Evolutionary conservation across 106 monocot species (phyloP).

Genomic region (Dioscorea zingiberensis): DNA sequence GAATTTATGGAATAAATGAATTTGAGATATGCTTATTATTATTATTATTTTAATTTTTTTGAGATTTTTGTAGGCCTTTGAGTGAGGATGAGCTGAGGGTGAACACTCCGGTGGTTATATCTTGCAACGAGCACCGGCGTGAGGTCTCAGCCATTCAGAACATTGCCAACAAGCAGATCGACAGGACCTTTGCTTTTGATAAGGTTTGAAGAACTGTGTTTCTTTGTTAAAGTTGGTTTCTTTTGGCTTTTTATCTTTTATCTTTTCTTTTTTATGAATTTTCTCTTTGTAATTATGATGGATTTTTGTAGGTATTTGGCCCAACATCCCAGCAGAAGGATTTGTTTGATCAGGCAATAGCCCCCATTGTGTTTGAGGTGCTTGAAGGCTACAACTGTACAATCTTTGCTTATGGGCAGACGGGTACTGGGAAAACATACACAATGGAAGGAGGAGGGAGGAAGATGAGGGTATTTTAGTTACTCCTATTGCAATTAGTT

Average conservation of each 20-base stretch:
- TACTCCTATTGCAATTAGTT: neutral
- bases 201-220: slow-evolving; percentile 39
- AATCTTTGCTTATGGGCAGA: slow-evolving; percentile 96
- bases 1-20: neutral
- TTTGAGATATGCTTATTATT: neutral
- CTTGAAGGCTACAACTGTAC: slow-evolving; percentile 98
- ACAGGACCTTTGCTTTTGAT: slow-evolving; percentile 82
- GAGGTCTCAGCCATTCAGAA: slow-evolving; percentile 78
- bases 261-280: neutral
- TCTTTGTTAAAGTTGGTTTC: slow-evolving; percentile 4
- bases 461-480: slow-evolving; percentile 59
- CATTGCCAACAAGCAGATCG: slow-evolving; percentile 91
- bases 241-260: neutral
- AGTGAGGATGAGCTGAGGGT: slow-evolving; percentile 83
- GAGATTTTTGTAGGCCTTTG: slow-evolving; percentile 41
- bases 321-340: slow-evolving; percentile 85
- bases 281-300: neutral
- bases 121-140: slow-evolving; percentile 74
- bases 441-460: slow-evolving; percentile 98
- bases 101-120: slow-evolving; percentile 77
- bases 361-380: slow-evolving; percentile 89
- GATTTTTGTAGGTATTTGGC: slow-evolving; percentile 66
- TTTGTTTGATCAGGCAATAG: slow-evolving; percentile 78
- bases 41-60: slow-evolving; percentile 4
- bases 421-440: slow-evolving; percentile 94